Evolutionary conservation across 352 stramenopile species (phyloP).

Genomic region (Pythium aquatile): DNA sequence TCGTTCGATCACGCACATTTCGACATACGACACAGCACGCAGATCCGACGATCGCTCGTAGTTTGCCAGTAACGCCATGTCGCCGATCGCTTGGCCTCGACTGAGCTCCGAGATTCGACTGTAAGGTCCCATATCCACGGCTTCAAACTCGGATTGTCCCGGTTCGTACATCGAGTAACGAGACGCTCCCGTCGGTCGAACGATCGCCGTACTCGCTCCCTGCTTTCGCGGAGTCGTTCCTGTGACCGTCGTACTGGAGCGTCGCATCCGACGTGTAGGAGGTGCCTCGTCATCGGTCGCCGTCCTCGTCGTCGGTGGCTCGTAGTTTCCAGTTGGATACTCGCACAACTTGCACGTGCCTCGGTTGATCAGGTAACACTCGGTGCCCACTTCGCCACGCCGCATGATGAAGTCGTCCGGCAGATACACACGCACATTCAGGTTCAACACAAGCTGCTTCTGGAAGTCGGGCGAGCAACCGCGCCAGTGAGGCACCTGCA

Average conservation of each 20-base stretch:
- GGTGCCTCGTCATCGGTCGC: conserved; percentile 7
- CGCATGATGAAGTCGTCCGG: conserved; percentile 76
- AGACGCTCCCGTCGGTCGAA: not conserved
- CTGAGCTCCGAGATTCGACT: conserved; percentile 11
- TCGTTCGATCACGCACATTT: conserved; percentile 41
- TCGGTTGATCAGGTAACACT: conserved; percentile 75
- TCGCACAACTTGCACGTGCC: conserved; percentile 42
- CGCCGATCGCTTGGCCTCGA: conserved; percentile 39
- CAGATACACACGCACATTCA: conserved; percentile 65
- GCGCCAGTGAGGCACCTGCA: conserved; percentile 57
- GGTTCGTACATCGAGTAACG: not conserved
- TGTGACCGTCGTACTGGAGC: not conserved
- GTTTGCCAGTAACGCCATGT: conserved; percentile 50
- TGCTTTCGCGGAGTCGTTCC: not conserved
- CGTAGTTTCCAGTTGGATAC: conserved; percentile 2
- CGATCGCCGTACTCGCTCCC: not conserved
- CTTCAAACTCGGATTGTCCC: not conserved
- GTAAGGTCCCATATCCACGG: conserved; percentile 1
- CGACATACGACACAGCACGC: conserved; percentile 36
- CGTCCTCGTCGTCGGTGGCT: not conserved
- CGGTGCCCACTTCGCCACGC: conserved; percentile 49
- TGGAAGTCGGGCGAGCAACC: conserved; percentile 61
- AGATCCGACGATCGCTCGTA: conserved; percentile 38
- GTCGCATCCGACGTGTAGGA: not conserved
- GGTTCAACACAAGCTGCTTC: conserved; percentile 56